Conservation (phyloP, 805 yeast species). For the Candida nanaspora region DNA sequence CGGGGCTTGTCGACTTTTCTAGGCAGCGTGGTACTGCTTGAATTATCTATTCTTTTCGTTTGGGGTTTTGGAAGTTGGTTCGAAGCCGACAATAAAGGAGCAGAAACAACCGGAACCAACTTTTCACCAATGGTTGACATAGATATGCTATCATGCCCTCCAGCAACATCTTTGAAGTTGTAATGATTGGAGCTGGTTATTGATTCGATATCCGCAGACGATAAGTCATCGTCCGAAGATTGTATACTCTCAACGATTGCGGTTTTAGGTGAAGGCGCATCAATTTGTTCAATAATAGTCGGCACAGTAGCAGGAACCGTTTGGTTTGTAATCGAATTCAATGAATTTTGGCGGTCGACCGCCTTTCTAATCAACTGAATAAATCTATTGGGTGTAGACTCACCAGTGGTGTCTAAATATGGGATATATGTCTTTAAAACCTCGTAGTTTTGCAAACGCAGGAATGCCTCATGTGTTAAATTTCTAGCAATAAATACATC, state of each 20-base stretch:
- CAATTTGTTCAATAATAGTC: slow-evolving; percentile 12
- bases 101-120: slow-evolving; percentile 29
- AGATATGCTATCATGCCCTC: not conserved
- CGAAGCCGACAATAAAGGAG: slow-evolving; percentile 18
- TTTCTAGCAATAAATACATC: slow-evolving; percentile 50
- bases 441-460: slow-evolving; percentile 63
- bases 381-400: slow-evolving; percentile 49
- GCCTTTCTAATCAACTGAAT: slow-evolving; percentile 46
- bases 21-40: not conserved
- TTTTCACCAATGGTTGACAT: slow-evolving; percentile 11
- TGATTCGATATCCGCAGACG: slow-evolving; percentile 1
- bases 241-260: not conserved
- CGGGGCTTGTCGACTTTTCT: slow-evolving; percentile 13
- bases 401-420: slow-evolving; percentile 36
- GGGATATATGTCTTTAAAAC: slow-evolving; percentile 25
- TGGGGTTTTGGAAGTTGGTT: not conserved
- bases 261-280: not conserved
- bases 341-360: slow-evolving; percentile 13
- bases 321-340: slow-evolving; percentile 2
- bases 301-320: slow-evolving; percentile 14
- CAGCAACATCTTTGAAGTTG: slow-evolving; percentile 1
- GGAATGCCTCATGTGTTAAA: slow-evolving; percentile 55
- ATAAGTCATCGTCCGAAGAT: not conserved
- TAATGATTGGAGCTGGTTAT: not conserved
- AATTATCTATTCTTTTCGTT: too few species aligned